Conservation (phyloP, 148 eudicot genomes). For the Fagopyrum homotropicum region DNA sequence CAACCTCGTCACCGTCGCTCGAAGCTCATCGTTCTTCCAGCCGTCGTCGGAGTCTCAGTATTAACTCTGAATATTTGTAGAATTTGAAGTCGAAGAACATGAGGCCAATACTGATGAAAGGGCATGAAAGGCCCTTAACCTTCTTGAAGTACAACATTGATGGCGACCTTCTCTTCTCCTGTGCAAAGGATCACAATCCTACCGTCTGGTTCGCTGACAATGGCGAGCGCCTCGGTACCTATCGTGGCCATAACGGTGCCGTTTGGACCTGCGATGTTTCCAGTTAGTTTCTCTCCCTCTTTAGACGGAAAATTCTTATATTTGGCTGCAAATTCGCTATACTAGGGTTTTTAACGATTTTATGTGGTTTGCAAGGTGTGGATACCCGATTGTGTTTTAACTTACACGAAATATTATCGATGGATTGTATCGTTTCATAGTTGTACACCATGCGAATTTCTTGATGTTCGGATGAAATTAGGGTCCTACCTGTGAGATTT, state of each 20-base stretch:
- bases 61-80: not conserved
- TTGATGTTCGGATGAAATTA: not conserved
- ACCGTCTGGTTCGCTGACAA: constrained; percentile 75
- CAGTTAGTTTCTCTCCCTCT: constrained; percentile 19
- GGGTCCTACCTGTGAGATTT: not conserved
- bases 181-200: constrained; percentile 74
- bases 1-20: not conserved
- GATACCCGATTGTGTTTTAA: not conserved
- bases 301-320: not conserved
- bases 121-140: constrained; percentile 93
- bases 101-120: constrained; percentile 99
- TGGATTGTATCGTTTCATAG: not conserved
- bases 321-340: not conserved
- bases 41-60: not conserved
- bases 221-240: constrained; percentile 86
- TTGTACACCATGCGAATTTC: not conserved
- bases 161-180: constrained; percentile 67
- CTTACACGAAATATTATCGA: no score
- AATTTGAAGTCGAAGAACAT: constrained; percentile 21
- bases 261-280: constrained; percentile 93
- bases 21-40: not conserved
- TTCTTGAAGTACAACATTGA: constrained; percentile 80
- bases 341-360: not conserved
- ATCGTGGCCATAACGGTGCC: constrained; percentile 92
- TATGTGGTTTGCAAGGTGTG: not conserved